These are phyloP conservation scores for Microcyclospora tardicrescens DNA, from an alignment of 2,329 filamentous ascomycete species.

Conservation along the genomic window DNA sequence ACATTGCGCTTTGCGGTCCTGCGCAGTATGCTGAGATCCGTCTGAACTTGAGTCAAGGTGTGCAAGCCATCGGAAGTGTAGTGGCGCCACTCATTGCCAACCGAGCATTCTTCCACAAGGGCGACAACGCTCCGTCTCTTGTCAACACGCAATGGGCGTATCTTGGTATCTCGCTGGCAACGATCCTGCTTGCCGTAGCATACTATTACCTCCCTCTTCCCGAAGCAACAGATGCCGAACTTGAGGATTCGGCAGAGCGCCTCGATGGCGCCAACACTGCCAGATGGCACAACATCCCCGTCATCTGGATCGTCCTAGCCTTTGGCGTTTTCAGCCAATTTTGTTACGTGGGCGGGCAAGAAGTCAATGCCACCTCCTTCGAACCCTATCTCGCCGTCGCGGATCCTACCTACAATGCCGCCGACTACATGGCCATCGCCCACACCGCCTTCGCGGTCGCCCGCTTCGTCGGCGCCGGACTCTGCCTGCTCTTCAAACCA, in stretches of 20 bases:
- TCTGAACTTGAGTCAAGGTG: constrained; percentile 47
- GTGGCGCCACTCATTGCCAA: constrained; percentile 47
- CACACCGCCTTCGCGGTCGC: constrained; percentile 46
- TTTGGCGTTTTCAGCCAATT: constrained; percentile 44
- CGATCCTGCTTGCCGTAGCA: constrained; percentile 42
- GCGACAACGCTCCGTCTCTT: constrained; percentile 36
- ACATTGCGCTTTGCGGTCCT: constrained; percentile 49
- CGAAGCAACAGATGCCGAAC: constrained; percentile 47
- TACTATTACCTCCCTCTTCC: constrained; percentile 51
- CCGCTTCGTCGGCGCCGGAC: constrained; percentile 42
- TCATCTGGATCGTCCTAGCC: constrained; percentile 44
- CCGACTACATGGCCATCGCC: constrained; percentile 39
- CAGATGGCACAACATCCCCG: constrained; percentile 32
- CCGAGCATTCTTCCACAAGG: constrained; percentile 42
- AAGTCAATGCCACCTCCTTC: constrained; percentile 40
- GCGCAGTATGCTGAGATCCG: constrained; percentile 47
- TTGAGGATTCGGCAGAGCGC: constrained; percentile 42
- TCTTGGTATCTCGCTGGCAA: constrained; percentile 49
- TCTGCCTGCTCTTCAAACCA: constrained; percentile 43
- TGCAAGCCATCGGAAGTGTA: constrained; percentile 49
- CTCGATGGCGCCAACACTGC: constrained; percentile 37
- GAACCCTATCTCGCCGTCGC: constrained; percentile 30
- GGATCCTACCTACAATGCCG: constrained; percentile 23
- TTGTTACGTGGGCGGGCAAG: constrained; percentile 49
- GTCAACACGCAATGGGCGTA: constrained; percentile 54